Evolutionary conservation across 164 flowering plant genomes (phyloP).

Genomic region (Taxillus chinensis): DNA sequence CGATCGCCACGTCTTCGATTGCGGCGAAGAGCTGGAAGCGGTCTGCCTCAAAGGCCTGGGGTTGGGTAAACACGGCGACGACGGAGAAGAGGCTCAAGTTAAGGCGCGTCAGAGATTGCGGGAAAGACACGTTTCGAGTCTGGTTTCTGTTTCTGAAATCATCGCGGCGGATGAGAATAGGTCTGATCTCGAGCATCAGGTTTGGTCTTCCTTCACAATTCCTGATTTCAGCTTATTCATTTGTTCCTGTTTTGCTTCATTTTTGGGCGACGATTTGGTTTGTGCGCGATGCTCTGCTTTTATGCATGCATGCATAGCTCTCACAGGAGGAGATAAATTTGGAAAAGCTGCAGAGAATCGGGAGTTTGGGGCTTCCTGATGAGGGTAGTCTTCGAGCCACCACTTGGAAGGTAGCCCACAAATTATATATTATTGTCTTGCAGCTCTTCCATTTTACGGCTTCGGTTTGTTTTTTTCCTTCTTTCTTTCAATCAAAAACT

Average conservation of each 20-base stretch:
- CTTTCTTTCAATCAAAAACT: too few relatives aligned
- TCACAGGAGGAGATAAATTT: slow-evolving; percentile 45
- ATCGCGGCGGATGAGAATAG: slow-evolving; percentile 41
- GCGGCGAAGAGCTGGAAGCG: slow-evolving; percentile 40
- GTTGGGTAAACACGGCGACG: slow-evolving; percentile 12
- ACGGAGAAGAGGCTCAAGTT: slow-evolving; percentile 6
- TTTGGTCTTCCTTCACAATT: slow-evolving; percentile 8
- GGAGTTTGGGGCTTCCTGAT: slow-evolving; percentile 46
- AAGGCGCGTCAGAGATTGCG: slow-evolving; percentile 4
- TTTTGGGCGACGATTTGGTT: neutral
- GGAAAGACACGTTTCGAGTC: slow-evolving; percentile 11
- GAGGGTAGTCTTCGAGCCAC: slow-evolving; percentile 51
- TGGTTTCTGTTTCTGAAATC: slow-evolving; percentile 15
- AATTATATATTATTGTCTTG: too few relatives aligned
- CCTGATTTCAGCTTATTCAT: neutral
- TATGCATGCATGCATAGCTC: slow-evolving; percentile 18
- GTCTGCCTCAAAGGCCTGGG: slow-evolving; percentile 21
- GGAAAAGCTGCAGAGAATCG: slow-evolving; percentile 49
- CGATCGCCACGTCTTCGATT: slow-evolving; percentile 15
- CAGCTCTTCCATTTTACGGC: too few relatives aligned
- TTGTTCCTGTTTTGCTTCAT: neutral
- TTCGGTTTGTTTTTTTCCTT: too few relatives aligned
- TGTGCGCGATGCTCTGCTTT: too few relatives aligned
- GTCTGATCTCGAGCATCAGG: slow-evolving; percentile 51
- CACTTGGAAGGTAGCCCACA: slow-evolving; percentile 46